Conservation (phyloP, 768 basidiomycete genomes). For the Leccinum arenicola region DNA sequence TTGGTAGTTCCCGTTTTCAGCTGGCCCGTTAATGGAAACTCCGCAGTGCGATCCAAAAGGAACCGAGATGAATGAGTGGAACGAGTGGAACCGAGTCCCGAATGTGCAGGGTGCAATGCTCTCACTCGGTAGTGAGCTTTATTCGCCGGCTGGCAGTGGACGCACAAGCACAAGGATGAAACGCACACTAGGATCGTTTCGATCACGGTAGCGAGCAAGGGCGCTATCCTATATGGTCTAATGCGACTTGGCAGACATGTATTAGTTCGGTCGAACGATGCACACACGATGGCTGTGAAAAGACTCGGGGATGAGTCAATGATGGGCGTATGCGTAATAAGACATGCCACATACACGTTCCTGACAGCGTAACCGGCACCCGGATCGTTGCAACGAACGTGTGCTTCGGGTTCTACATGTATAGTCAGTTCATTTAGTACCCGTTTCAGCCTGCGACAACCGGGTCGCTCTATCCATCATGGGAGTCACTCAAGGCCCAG, state of each 20-base stretch:
- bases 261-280: slow-evolving; percentile 6
- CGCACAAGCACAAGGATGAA: background rate
- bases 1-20: background rate
- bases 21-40: background rate
- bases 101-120: background rate
- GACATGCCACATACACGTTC: slow-evolving; percentile 12
- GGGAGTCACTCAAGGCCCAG: no score
- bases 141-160: background rate
- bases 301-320: background rate
- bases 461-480: no score
- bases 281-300: background rate
- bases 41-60: background rate
- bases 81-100: background rate
- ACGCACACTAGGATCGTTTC: background rate
- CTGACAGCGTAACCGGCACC: background rate
- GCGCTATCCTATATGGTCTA: background rate
- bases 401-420: slow-evolving; percentile 12
- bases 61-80: background rate
- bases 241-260: background rate
- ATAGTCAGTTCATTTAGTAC: background rate
- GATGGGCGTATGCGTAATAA: slow-evolving; percentile 8
- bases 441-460: background rate
- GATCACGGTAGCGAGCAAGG: background rate
- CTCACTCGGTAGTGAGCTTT: background rate
- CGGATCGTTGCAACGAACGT: slow-evolving; percentile 2